Evolutionary conservation across 805 yeast genomes (phyloP), one percentile per base, ranked within the genome.

Genomic region (Saturnispora hagleri): DNA sequence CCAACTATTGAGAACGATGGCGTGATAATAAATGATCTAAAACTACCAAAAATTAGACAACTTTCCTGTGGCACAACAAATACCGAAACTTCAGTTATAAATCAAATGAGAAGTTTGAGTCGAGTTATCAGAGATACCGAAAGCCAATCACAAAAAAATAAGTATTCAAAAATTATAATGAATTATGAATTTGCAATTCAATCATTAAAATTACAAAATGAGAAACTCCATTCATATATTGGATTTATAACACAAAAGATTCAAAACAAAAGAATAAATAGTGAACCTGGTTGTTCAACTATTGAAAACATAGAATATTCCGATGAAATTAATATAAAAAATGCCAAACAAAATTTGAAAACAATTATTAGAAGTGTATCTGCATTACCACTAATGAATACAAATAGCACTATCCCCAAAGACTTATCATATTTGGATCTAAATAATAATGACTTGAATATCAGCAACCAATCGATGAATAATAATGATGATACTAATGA

Each of bases 221-320:
- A 79, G 51, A 78, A 79, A 58, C 66, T 79, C 36, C 68, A 76
- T 51, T 76, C 81, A 36, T 79, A 77, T 58, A 79, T 79, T 61
- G 82, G 82, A 9, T 79, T 77, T 55, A 74, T 77, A 54, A 65
- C 77, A 46, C 82, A 79, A 58, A 74, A 76, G 53, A 73, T 44
- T 13, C 41, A 49, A 8, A 52, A 52, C 24, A 18, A 36, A 20
- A 24, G 50, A 8, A 17, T 24, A 58, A 22, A n/a, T 55, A 28
- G 62, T 62, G 38, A 38, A 38, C 42, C 42, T 38, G 42, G 42
- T 38, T 38, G 42, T 38, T 38, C 42, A 38, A 20, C 42, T 38
- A 38, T 8, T 38, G 42, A 38, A 38, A 38, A 38, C 13, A 61
- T 60, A 49, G 80, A 77, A 58, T 76, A 77, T 58, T 76, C 80